A percentile compares a stretch with the other conserved stretches of the same genome.
Conservation (phyloP, 257 asterid species). For the Salvia splendens region DNA sequence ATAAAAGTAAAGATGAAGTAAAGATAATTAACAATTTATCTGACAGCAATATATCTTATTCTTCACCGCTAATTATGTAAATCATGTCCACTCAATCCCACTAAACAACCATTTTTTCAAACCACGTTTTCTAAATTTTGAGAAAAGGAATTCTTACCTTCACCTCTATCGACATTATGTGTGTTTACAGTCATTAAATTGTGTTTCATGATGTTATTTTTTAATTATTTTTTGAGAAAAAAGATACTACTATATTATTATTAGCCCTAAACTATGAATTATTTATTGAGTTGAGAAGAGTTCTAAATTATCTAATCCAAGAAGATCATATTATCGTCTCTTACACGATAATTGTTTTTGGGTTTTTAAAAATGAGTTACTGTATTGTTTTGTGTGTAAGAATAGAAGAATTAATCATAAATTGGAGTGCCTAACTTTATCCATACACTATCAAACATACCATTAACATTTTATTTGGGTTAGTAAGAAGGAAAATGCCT, state of each 20-base stretch:
- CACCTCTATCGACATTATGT: neutral
- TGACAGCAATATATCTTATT: slow-evolving; percentile 6
- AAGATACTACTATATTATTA: too few relatives aligned
- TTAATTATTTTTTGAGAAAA: too few relatives aligned
- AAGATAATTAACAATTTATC: neutral
- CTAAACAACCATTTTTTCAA: neutral
- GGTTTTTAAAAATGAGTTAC: too few relatives aligned
- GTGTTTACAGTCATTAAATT: neutral
- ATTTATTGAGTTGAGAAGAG: too few relatives aligned
- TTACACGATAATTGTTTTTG: too few relatives aligned
- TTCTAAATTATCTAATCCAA: too few relatives aligned
- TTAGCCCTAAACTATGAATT: too few relatives aligned
- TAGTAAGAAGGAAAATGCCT: slow-evolving; percentile 18
- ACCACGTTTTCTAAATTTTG: slow-evolving; percentile 12
- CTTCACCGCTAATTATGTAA: slow-evolving; percentile 26
- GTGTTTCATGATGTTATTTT: too few relatives aligned
- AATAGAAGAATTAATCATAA: too few relatives aligned
- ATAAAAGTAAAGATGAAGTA: slow-evolving; percentile 17
- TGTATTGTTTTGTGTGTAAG: too few relatives aligned
- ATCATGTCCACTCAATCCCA: slow-evolving; percentile 20
- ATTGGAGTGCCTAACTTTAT: neutral
- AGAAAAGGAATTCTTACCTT: neutral
- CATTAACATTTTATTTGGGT: slow-evolving; percentile 5
- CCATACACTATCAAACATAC: neutral
- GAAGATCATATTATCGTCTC: too few relatives aligned